A percentile compares a stretch with the other conserved stretches of the same genome.
Conservation (phyloP, 2,329 filamentous ascomycete species). For the Botrytis sinoallii region DNA sequence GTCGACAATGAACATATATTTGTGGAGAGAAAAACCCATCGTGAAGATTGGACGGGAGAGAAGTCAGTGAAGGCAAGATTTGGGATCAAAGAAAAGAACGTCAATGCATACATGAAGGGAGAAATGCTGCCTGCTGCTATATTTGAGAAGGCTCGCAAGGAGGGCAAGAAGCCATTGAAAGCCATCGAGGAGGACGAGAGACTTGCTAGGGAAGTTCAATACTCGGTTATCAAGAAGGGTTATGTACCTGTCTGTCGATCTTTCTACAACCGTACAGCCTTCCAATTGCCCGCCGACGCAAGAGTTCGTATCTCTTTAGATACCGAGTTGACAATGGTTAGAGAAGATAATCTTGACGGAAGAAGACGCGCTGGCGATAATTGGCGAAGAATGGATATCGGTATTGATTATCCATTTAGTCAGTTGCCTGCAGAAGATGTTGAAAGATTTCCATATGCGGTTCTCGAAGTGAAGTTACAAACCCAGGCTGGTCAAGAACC, state of each 20-base stretch:
- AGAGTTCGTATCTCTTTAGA: constrained; percentile 95
- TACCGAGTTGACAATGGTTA: constrained; percentile 90
- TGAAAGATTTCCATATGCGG: constrained; percentile 89
- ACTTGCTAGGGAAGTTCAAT: constrained; percentile 88
- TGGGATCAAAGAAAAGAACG: constrained; percentile 92
- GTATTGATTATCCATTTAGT: constrained; percentile 90
- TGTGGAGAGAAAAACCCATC: constrained; percentile 95
- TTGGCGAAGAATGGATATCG: constrained; percentile 96
- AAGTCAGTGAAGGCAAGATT: constrained; percentile 99
- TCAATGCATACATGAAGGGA: constrained; percentile 85
- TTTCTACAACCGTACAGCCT: constrained; percentile 97
- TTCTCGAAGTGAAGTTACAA: constrained; percentile 96
- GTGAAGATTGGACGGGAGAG: constrained; percentile 98
- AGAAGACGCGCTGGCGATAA: constrained; percentile 74
- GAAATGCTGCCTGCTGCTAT: constrained; percentile 79
- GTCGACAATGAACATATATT: constrained; percentile 97
- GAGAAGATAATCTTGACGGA: constrained; percentile 92
- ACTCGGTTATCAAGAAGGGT: constrained; percentile 81
- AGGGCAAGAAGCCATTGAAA: constrained; percentile 89
- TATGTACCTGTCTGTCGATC: constrained; percentile 88
- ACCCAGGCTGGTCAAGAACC: constrained; percentile 94
- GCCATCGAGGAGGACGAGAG: constrained; percentile 90
- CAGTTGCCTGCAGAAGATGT: constrained; percentile 83
- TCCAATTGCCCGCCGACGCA: constrained; percentile 94
- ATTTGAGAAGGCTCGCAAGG: constrained; percentile 95